Conservation (phyloP, 345 rosid genomes). For the Nephelium lappaceum region DNA sequence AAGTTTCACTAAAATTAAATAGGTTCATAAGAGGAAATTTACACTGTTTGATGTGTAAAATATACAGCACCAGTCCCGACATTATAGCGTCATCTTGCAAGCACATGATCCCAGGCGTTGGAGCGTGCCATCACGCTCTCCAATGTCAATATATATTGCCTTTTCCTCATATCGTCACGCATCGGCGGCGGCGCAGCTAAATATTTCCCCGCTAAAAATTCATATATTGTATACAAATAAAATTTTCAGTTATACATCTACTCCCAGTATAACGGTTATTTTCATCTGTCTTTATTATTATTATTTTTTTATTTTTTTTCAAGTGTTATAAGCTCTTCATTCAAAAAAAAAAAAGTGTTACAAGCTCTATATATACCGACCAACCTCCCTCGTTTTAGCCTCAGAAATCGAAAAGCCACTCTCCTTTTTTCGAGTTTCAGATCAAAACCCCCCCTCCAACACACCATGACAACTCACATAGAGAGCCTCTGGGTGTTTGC, state of each 20-base stretch:
- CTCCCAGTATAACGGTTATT: slow-evolving; percentile 11
- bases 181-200: slow-evolving; percentile 40
- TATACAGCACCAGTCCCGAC: slow-evolving; percentile 18
- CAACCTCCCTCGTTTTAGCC: slow-evolving; percentile 27
- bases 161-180: slow-evolving; percentile 27
- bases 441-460: too few species aligned
- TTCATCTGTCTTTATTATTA: not conserved
- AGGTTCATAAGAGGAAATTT: too few species aligned
- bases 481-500: slow-evolving; percentile 53
- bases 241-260: slow-evolving; percentile 22
- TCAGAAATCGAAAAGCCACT: slow-evolving; percentile 35
- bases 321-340: not conserved
- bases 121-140: slow-evolving; percentile 22
- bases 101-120: slow-evolving; percentile 18
- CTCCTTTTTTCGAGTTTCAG: slow-evolving; percentile 14
- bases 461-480: slow-evolving; percentile 48
- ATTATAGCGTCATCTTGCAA: slow-evolving; percentile 12
- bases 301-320: not conserved
- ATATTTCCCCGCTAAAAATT: not conserved
- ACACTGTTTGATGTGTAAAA: not conserved
- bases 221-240: not conserved
- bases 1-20: too few species aligned
- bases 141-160: slow-evolving; percentile 12
- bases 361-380: slow-evolving; percentile 38
- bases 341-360: not conserved